Conservation (phyloP, 768 basidiomycete species). For the Thelephora ganbajun region DNA sequence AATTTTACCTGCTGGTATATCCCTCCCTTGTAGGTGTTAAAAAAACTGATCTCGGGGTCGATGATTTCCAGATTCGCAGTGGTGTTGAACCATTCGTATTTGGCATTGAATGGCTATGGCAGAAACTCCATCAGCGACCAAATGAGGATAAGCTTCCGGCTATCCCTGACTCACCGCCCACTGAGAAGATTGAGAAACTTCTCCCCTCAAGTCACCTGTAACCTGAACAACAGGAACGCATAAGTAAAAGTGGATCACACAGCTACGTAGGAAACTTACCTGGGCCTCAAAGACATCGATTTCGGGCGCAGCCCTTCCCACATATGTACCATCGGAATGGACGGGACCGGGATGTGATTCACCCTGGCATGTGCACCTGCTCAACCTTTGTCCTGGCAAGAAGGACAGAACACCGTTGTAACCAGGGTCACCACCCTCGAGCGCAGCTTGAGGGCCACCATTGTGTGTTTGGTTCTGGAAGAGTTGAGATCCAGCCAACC, state of each 20-base stretch:
- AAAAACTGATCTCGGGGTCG: constrained; percentile 31
- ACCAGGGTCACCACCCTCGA: constrained; percentile 34
- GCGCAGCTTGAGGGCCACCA: constrained; percentile 47
- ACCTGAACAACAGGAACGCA: constrained; percentile 8
- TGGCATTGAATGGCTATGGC: constrained; percentile 58
- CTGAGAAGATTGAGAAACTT: constrained; percentile 79
- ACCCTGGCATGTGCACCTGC: constrained; percentile 73
- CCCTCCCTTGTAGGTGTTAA: constrained; percentile 65
- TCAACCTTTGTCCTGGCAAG: constrained; percentile 72
- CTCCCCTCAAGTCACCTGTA: constrained; percentile 21
- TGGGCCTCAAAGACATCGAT: constrained; percentile 86
- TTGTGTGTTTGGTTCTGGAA: constrained; percentile 56
- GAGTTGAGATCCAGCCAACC: not conserved
- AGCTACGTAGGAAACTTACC: constrained; percentile 21
- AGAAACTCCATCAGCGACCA: not conserved
- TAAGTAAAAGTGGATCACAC: not conserved
- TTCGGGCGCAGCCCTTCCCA: constrained; percentile 76
- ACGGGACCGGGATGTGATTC: constrained; percentile 79
- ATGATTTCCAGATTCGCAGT: constrained; percentile 42
- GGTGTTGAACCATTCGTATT: constrained; percentile 58
- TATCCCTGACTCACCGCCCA: constrained; percentile 42
- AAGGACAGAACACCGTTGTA: constrained; percentile 44
- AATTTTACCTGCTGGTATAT: constrained; percentile 52
- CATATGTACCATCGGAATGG: constrained; percentile 58
- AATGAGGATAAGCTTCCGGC: not conserved